Evolutionary conservation across 179 eudicot genomes (phyloP).

Genomic region (Beta macrorhiza): DNA sequence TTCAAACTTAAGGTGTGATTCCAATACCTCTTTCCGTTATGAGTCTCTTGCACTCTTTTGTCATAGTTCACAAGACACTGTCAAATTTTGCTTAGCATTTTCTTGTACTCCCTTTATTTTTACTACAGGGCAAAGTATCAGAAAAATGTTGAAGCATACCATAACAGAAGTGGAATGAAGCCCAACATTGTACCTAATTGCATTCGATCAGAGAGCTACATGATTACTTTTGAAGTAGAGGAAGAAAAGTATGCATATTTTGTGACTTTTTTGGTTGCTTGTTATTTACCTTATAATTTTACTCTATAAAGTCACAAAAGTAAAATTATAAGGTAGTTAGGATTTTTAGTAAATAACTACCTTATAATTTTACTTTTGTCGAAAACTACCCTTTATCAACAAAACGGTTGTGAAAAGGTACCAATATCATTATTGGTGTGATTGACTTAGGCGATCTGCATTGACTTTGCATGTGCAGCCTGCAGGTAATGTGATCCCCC

Average conservation of each 20-base stretch:
- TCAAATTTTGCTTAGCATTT: not conserved
- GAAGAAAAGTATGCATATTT: slow-evolving; percentile 79
- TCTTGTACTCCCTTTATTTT: not conserved
- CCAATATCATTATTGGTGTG: no score
- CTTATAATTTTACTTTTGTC: no score
- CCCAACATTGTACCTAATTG: slow-evolving; percentile 81
- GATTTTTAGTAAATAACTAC: no score
- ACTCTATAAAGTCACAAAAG: no score
- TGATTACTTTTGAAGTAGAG: slow-evolving; percentile 95
- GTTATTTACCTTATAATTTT: not conserved
- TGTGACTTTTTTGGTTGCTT: slow-evolving; percentile 12
- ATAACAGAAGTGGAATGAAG: slow-evolving; percentile 79
- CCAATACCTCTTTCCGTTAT: not conserved
- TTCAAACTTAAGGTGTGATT: not conserved
- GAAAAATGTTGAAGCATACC: slow-evolving; percentile 95
- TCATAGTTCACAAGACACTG: not conserved
- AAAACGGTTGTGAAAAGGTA: no score
- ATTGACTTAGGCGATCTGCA: no score
- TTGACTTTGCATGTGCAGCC: no score
- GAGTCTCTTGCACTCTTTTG: not conserved
- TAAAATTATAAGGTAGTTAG: no score
- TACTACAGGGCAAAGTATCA: slow-evolving; percentile 90
- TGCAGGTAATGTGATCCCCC: no score
- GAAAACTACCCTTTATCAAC: no score
- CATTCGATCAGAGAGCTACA: slow-evolving; percentile 93